phyloP scores from a whole-genome alignment of 768 basidiomycete genomes.

The Kwoniella sp. region DNA sequence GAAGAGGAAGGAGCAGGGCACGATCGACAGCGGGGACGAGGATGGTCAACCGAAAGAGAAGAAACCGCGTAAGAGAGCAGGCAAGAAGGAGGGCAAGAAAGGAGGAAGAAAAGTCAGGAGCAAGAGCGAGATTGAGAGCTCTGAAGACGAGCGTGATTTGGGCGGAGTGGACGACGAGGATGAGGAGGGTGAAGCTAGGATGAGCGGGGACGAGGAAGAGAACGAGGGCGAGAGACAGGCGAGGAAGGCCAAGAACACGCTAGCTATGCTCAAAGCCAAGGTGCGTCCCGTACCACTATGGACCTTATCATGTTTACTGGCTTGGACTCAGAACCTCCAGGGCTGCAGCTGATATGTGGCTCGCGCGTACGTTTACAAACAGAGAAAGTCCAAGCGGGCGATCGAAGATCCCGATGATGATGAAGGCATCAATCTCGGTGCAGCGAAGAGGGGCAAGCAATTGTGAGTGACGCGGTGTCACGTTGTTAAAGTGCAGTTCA shows the following conservation, averaged over 20 bases:
- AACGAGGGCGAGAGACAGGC: constrained; percentile 26
- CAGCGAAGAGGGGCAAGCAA: constrained; percentile 28
- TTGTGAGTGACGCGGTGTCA: too few species aligned
- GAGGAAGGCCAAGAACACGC: constrained; percentile 24
- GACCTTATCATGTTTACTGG: neutral
- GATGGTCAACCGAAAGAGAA: constrained; percentile 65
- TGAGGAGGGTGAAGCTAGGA: constrained; percentile 23
- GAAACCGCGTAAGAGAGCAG: constrained; percentile 28
- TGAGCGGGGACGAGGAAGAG: constrained; percentile 18
- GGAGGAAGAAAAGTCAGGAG: constrained; percentile 34
- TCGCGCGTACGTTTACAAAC: too few species aligned
- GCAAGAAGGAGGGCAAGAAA: constrained; percentile 25
- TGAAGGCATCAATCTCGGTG: constrained; percentile 29
- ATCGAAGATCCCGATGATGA: constrained; percentile 49
- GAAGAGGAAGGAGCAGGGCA: constrained; percentile 66
- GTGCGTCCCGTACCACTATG: constrained; percentile 20
- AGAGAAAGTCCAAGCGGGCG: constrained; percentile 49
- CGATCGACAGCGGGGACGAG: constrained; percentile 80
- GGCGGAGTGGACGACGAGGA: constrained; percentile 10
- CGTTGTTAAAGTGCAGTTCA: neutral
- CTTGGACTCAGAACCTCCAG: too few species aligned
- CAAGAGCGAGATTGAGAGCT: constrained; percentile 39
- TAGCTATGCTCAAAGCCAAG: constrained; percentile 38
- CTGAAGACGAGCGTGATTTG: constrained; percentile 23
- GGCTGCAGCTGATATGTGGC: neutral